phyloP scores from a whole-genome alignment of 163 green algal species.

The Prototheca wickerhamii region DNA sequence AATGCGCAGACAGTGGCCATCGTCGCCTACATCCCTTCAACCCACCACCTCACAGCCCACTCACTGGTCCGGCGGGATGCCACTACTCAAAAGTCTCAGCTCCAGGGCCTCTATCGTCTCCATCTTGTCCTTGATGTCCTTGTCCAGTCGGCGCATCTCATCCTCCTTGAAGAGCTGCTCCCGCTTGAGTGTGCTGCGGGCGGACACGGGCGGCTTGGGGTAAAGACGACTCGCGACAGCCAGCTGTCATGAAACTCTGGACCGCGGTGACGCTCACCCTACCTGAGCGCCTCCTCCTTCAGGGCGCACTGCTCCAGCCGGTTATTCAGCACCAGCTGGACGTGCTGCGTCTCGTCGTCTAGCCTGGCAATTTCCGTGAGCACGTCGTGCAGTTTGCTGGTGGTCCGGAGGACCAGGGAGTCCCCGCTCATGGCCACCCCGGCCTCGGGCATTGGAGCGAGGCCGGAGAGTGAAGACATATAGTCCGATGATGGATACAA shows the following conservation, averaged over 20 bases:
- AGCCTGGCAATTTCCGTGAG: not conserved
- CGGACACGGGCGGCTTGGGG: too few species aligned
- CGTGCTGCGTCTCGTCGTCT: not conserved
- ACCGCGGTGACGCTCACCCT: not conserved
- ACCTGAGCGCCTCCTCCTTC: not conserved
- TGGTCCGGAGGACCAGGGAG: not conserved
- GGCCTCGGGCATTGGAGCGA: too few species aligned
- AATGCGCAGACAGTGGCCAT: too few species aligned
- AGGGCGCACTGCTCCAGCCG: slow-evolving; percentile 1
- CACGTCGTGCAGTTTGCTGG: not conserved
- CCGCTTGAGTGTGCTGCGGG: too few species aligned
- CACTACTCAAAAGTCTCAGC: not conserved
- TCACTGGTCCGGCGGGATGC: not conserved
- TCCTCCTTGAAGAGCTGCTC: too few species aligned
- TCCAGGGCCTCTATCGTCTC: not conserved
- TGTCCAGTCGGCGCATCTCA: not conserved
- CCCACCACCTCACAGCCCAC: not conserved
- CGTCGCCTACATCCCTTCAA: too few species aligned
- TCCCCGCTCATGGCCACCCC: too few species aligned
- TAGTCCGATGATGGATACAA: too few species aligned
- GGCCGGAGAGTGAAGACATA: too few species aligned
- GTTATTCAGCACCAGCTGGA: slow-evolving; percentile 1
- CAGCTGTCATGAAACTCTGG: not conserved
- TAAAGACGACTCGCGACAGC: too few species aligned
- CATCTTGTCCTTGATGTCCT: not conserved